Conservation (phyloP, 805 yeast species). For the Metschnikowia baotianmanensis region DNA sequence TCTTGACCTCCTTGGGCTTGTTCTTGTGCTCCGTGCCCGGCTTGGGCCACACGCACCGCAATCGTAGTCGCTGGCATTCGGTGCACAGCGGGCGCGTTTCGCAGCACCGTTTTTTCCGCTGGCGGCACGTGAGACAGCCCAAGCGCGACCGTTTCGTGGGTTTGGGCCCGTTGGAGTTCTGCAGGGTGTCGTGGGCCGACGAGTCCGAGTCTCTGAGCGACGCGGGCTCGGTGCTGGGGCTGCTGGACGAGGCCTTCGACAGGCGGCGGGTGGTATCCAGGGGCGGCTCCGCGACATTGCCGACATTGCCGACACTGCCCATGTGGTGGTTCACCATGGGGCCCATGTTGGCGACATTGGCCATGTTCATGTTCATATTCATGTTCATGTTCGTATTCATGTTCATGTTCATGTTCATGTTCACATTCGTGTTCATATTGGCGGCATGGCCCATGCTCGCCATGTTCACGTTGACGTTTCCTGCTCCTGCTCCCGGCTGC, state of each 20-base stretch:
- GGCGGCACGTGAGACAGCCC: constrained; percentile 80
- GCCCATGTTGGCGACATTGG: no score
- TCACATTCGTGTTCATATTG: no score
- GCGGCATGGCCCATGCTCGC: no score
- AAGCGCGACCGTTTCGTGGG: constrained; percentile 53
- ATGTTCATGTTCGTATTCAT: no score
- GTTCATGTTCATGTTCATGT: no score
- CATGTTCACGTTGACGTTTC: no score
- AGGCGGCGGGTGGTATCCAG: no score
- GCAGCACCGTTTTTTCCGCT: constrained; percentile 75
- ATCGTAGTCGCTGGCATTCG: constrained; percentile 63
- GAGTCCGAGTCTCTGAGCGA: constrained; percentile 3
- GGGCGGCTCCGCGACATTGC: no score
- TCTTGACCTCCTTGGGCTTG: constrained; percentile 49
- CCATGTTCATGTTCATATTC: no score
- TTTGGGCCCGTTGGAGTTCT: constrained; percentile 3
- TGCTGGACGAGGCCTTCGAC: constrained; percentile 7
- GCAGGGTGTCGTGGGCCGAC: not conserved
- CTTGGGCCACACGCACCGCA: constrained; percentile 70
- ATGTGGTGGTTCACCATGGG: no score
- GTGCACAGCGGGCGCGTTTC: constrained; percentile 64
- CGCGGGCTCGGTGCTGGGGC: constrained; percentile 8
- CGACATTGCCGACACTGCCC: no score
- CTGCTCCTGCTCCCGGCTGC: constrained; percentile 2
- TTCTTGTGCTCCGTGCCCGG: constrained; percentile 67